Evolutionary conservation across 176 grass and related monocot genomes (phyloP), one percentile per base, ranked within the genome.

Genomic region (Alloteropsis semialata): DNA sequence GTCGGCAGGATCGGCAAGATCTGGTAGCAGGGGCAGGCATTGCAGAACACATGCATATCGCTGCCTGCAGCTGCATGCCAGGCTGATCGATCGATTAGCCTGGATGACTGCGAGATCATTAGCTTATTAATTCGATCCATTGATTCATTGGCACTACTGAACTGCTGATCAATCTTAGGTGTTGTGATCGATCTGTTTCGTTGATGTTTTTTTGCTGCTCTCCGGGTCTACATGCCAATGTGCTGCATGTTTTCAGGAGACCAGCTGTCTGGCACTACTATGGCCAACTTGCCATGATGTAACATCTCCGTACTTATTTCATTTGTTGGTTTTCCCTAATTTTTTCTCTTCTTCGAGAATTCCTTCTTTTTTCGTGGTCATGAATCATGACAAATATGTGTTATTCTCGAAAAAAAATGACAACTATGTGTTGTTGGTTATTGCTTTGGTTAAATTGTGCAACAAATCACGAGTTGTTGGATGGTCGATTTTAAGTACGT

Each of bases 171-270:
- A 74, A 74, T 78, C 33, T 28, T 78, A 64, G 77, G 37, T 15
- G 28, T 65, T 64, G 43, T 27, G 58, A 39, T 48, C 55, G 21
- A 64, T 58, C 64, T 1, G 5, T 85, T 29, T 19, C 29, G 18
- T 5, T 56, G 17, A 10, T 69, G 10, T 24, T 75, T 27, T 87
- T 88, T 80, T 84, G 65, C 14, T 43, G 76, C 69, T 54, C 60
- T 80, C 82, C 69, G 74, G 32, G 39, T 32, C 50, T 44, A 6
- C 50, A 28, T 30, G 71, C 5, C 49, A 84, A 60, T 80, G 81
- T 30, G 33, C 77, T 30, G 33, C 77, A 41, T 89, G 81, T 75
- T 84, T 69, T 80, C 79, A 75, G 50, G 82, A 74, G 82, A 83
- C 41, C 56, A 60, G 44, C 15, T 84, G 39, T 66, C 50, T 68